Base-by-base conservation (phyloP, 2,329 filamentous ascomycete genomes). In the Colletotrichum chrysophilum region DNA sequence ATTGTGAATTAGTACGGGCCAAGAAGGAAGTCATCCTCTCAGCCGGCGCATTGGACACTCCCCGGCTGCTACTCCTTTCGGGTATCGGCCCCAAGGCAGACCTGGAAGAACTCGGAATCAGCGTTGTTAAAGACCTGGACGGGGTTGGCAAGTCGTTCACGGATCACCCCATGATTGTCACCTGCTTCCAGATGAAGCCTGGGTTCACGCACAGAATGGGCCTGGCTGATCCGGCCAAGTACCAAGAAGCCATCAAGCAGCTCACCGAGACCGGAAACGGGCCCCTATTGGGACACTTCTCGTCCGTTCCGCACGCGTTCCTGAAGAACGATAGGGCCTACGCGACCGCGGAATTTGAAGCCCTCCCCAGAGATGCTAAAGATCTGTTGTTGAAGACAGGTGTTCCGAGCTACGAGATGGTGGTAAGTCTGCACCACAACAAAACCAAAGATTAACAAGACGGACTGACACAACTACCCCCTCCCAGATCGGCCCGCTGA, bases 1-100 rank as follows among this genome's bases (percentile, higher is more conserved):
- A 52, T 3, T 4, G 13, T 1, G 0, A 9, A 16, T 0, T 3
- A 74, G 71, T 74, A 10, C 28, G 2, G 4, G 67, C 94, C 30
- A 94, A 92, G n/a, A 88, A 86, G 79, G 93, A 94, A 84, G 94
- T 92, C 55, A 90, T 94, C 78, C 86, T 94, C 78, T 93, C 90
- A 82, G 92, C 91, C 52, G 92, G 92, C 79, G 91, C 92, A 65
- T 87, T 94, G 66, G 92, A 94, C 82, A 93, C 91, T 3, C 91
- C 91, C 16, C 62, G 70, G 30, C 88, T 91, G 61, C 76, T 83
- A 3, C 78, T 84, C 2, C 76, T 68, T 2, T 74, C 66, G 3
- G 64, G 61, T 14, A 9, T 66, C 21, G 34, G 48, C 9, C 73
- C 65, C 61, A 10, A 13, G 2, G 2, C 6, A 7, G 32, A 24